phyloP scores from a whole-genome alignment of 345 rosid species.

The Schrenkiella parvula region DNA sequence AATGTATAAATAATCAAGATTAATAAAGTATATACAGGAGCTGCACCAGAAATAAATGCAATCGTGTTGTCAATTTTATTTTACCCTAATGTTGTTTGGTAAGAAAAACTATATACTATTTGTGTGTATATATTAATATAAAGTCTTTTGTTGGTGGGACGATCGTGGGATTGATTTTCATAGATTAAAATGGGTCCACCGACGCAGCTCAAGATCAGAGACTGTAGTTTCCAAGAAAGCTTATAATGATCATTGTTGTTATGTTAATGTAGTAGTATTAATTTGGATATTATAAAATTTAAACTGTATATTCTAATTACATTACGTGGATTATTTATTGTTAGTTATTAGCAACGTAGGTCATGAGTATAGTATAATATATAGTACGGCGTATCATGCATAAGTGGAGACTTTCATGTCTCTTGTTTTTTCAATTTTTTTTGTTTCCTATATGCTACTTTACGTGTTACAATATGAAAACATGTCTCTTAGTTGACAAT shows the following conservation, averaged over 20 bases:
- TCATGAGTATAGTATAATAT: not conserved
- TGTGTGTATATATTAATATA: conserved; percentile 22
- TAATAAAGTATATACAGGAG: not conserved
- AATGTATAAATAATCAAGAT: not conserved
- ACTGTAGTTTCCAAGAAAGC: conserved; percentile 25
- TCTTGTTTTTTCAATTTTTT: not conserved
- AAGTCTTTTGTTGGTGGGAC: conserved; percentile 22
- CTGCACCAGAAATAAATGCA: conserved; percentile 29
- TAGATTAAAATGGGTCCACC: conserved; percentile 16
- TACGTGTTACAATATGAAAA: not conserved
- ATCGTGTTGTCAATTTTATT: conserved; percentile 20
- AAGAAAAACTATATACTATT: not conserved
- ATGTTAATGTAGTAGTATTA: not conserved
- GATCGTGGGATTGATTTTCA: conserved; percentile 27
- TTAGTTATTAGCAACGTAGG: not conserved
- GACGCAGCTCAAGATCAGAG: conserved; percentile 18
- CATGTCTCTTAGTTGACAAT: not conserved
- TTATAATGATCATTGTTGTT: not conserved
- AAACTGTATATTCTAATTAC: not conserved
- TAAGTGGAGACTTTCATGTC: not conserved
- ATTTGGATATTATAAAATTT: not conserved
- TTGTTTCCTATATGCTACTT: not conserved
- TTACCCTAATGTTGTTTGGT: conserved; percentile 9
- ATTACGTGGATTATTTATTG: not conserved
- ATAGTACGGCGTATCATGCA: not conserved